Evolutionary conservation across 306 rosid genomes (phyloP).

Genomic region (Malus orientalis): DNA sequence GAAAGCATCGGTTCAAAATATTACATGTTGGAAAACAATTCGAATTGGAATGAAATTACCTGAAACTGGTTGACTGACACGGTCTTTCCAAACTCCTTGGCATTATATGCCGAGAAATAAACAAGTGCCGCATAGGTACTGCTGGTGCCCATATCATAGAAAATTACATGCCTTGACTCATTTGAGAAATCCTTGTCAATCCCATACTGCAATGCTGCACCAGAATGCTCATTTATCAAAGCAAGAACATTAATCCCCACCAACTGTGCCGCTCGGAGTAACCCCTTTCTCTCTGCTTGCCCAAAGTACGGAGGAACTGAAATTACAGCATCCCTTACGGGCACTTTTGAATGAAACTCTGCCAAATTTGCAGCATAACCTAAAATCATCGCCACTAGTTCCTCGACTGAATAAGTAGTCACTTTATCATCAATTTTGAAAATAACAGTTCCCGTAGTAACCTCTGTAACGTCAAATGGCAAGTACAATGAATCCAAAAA

Average conservation of each 20-base stretch:
- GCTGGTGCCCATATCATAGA: constrained; percentile 95
- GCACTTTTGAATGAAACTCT: constrained; percentile 78
- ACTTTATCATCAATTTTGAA: constrained; percentile 46
- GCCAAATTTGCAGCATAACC: constrained; percentile 63
- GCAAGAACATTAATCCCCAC: constrained; percentile 84
- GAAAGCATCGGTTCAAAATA: background rate
- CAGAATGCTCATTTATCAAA: constrained; percentile 81
- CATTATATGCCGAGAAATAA: constrained; percentile 63
- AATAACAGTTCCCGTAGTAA: constrained; percentile 53
- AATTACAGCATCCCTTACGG: constrained; percentile 70
- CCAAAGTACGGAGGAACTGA: constrained; percentile 93
- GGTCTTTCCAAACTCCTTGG: constrained; percentile 77
- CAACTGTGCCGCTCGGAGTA: constrained; percentile 73
- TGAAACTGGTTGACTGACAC: constrained; percentile 85
- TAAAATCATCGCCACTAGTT: constrained; percentile 72
- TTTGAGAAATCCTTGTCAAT: constrained; percentile 91
- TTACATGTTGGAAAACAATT: background rate
- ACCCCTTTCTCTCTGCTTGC: constrained; percentile 78
- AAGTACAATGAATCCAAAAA: constrained; percentile 59
- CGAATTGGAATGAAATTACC: constrained; percentile 27
- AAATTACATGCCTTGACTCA: constrained; percentile 70
- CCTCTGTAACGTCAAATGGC: constrained; percentile 59
- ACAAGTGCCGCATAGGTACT: constrained; percentile 88
- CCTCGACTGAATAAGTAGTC: constrained; percentile 57
- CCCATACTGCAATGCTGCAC: constrained; percentile 96